Conservation (phyloP, 2,329 filamentous ascomycete genomes). For the Sarocladium brachiariae region DNA sequence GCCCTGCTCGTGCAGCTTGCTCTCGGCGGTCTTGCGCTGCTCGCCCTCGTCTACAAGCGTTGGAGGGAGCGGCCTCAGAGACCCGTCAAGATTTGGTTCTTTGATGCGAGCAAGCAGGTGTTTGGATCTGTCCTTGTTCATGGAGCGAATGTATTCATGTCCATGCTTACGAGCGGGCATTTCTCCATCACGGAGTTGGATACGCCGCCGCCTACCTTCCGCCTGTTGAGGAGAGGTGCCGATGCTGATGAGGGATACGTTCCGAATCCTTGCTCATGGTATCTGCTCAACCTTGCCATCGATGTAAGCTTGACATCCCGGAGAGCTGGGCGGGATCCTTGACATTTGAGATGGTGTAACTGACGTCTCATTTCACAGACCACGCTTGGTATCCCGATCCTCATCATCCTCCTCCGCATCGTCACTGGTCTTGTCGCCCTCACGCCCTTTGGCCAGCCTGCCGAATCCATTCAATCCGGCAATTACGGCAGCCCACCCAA, state of each 20-base stretch:
- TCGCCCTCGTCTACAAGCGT: conserved; percentile 87
- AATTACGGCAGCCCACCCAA: conserved; percentile 83
- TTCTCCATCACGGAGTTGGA: conserved; percentile 34
- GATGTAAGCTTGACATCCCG: conserved; percentile 60
- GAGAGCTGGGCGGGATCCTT: not conserved
- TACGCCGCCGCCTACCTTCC: conserved; percentile 44
- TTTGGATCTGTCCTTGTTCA: conserved; percentile 89
- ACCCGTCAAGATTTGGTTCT: conserved; percentile 94
- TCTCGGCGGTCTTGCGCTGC: conserved; percentile 73
- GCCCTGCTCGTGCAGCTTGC: conserved; percentile 85
- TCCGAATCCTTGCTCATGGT: conserved; percentile 95
- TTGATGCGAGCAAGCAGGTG: conserved; percentile 95
- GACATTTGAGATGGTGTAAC: not conserved
- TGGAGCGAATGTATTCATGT: conserved; percentile 90
- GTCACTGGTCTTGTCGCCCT: conserved; percentile 63
- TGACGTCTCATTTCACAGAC: conserved; percentile 51
- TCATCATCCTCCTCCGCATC: conserved; percentile 79
- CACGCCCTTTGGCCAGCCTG: conserved; percentile 73
- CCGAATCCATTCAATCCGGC: conserved; percentile 85
- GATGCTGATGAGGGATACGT: conserved; percentile 48
- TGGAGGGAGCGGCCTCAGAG: conserved; percentile 88
- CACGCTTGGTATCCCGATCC: conserved; percentile 89
- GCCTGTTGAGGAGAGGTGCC: conserved; percentile 34
- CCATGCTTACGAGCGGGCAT: conserved; percentile 84
- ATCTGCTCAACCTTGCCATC: conserved; percentile 87